Percentiles rank a stretch among this genome's conserved stretches.
Evolutionary conservation across 164 flowering plant species (phyloP).

Genomic region (Macadamia integrifolia): DNA sequence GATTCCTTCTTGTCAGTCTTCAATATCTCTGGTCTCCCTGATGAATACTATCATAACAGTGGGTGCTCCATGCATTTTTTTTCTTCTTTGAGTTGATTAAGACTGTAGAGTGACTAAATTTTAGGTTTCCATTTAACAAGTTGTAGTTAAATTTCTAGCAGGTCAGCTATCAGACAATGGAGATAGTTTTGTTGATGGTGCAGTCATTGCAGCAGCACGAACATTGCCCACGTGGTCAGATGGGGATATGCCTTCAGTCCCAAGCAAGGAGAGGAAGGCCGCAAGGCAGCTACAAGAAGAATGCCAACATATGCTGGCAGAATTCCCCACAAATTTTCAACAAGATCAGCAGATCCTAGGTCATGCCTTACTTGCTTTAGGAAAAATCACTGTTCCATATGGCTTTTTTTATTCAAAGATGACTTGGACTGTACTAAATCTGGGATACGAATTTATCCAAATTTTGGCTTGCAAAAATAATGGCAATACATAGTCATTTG

Average conservation of each 20-base stretch:
- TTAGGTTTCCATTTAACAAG: background rate
- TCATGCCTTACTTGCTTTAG: constrained; percentile 14
- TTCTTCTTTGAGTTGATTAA: constrained; percentile 1
- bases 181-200: constrained; percentile 79
- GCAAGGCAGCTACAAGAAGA: constrained; percentile 74
- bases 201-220: constrained; percentile 92
- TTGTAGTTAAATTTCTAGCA: constrained; percentile 20
- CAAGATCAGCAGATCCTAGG: constrained; percentile 82
- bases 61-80: constrained; percentile 17
- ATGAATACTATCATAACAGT: constrained; percentile 82
- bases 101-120: background rate
- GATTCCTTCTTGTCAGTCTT: constrained; percentile 92
- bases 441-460: too few relatives aligned
- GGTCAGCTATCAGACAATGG: constrained; percentile 50
- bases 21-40: constrained; percentile 80
- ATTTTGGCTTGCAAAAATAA: too few relatives aligned
- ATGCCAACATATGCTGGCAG: constrained; percentile 73
- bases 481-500: background rate
- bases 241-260: constrained; percentile 75
- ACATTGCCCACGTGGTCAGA: constrained; percentile 94
- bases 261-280: constrained; percentile 76
- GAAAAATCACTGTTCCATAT: too few relatives aligned
- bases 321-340: constrained; percentile 65
- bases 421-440: too few relatives aligned
- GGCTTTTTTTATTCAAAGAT: too few relatives aligned